phyloP scores from a whole-genome alignment of 257 asterid genomes.

The Solanum peruvianum region DNA sequence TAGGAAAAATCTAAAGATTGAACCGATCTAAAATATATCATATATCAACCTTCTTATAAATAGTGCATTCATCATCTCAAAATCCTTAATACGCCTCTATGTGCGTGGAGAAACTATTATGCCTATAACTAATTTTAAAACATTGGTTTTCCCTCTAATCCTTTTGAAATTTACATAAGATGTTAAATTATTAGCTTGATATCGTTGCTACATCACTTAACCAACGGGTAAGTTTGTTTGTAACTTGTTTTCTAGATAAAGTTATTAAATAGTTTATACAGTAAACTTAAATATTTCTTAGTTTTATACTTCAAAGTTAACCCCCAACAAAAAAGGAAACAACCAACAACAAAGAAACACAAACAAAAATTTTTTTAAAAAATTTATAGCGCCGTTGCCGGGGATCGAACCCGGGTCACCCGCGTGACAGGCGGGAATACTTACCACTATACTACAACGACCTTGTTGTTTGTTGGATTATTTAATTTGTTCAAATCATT shows the following conservation, averaged over 20 bases:
- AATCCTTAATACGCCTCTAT: too few relatives aligned
- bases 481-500: too few relatives aligned
- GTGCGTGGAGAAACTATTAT: not conserved
- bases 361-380: too few relatives aligned
- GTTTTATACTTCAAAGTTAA: not conserved
- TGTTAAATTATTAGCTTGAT: not conserved
- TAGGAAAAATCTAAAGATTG: too few relatives aligned
- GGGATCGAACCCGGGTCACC: constrained; percentile 99
- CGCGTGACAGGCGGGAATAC: constrained; percentile 99
- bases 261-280: not conserved
- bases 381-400: constrained; percentile 38
- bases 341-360: not conserved
- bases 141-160: too few relatives aligned
- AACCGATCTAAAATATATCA: too few relatives aligned
- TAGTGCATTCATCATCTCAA: too few relatives aligned
- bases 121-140: not conserved
- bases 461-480: not conserved
- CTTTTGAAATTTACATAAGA: not conserved
- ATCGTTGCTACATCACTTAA: not conserved
- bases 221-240: not conserved
- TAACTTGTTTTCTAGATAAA: not conserved
- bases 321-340: not conserved
- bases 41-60: too few relatives aligned
- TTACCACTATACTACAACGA: constrained; percentile 96
- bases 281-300: not conserved